Conservation (phyloP, 306 rosid genomes). For the cucumber (Cucumis sativus) region Cucumber_9930_V3 NC_026659.2:4358001-4358500, state of each 20-base stretch:
- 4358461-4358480: conserved; percentile 63
- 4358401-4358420: conserved; percentile 7
- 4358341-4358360: not conserved
- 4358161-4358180: no score
- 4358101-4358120: no score
- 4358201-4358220: not conserved
- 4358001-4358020: no score
- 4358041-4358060: no score
- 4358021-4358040: no score
- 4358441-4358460: conserved; percentile 54
- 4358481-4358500: conserved; percentile 41
- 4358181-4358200: not conserved
- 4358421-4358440: not conserved
- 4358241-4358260: not conserved
- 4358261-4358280: not conserved
- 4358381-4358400: not conserved
- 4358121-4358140: no score
- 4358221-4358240: not conserved
- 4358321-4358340: not conserved
- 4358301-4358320: not conserved
- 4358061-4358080: no score
- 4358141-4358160: no score
- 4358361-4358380: not conserved
- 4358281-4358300: not conserved
- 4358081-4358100: no score